A percentile compares a stretch with the other conserved stretches of the same genome.
Evolutionary conservation across 257 asterid species (phyloP).

Genomic region (Nicotiana attenuata): DNA sequence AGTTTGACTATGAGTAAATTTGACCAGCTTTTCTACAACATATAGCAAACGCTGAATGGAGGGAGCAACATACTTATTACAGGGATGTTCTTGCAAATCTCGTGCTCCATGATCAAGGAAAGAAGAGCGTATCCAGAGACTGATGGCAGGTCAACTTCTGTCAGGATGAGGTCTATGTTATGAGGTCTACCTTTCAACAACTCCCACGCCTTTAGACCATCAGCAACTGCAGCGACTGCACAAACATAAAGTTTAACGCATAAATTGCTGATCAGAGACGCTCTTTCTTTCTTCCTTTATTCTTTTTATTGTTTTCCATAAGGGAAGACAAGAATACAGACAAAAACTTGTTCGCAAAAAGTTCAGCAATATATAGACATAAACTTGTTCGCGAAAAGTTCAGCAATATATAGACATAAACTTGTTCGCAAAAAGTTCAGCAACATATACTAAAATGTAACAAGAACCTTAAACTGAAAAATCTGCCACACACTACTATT

Average conservation of each 20-base stretch:
- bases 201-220: constrained; percentile 98
- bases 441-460: neutral
- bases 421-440: neutral
- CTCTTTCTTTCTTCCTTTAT: neutral
- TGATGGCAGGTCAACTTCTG: constrained; percentile 92
- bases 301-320: neutral
- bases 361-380: neutral
- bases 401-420: neutral
- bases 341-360: neutral
- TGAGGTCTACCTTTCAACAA: constrained; percentile 56
- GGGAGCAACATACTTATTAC: constrained; percentile 69
- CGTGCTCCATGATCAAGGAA: constrained; percentile 85
- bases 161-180: constrained; percentile 74
- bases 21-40: neutral
- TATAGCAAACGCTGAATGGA: neutral
- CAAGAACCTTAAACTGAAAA: neutral
- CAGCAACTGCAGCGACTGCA: constrained; percentile 85
- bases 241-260: neutral
- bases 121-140: constrained; percentile 97
- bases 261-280: neutral
- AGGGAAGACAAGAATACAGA: neutral
- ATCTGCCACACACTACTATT: neutral
- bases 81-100: constrained; percentile 84
- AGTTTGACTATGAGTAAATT: neutral
- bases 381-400: neutral